phyloP scores from a whole-genome alignment of 768 basidiomycete species.

The Mycena olivaceomarginata region DNA sequence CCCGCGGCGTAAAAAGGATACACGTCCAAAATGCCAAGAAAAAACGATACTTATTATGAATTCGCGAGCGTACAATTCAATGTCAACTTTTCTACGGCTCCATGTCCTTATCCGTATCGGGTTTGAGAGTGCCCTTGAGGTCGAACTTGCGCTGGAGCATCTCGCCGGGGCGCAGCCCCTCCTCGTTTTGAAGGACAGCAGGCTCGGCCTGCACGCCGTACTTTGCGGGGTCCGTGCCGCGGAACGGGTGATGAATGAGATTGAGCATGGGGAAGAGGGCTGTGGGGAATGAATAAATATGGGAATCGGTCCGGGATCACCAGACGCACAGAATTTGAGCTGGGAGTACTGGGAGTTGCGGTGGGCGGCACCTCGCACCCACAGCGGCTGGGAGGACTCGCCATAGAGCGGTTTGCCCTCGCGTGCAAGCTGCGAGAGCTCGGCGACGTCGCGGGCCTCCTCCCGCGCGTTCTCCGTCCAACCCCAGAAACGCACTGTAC shows the following conservation, averaged over 20 bases:
- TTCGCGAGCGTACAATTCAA: conserved; percentile 21
- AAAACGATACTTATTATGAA: not conserved
- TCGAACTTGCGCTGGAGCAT: conserved; percentile 19
- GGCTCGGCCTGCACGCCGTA: conserved; percentile 70
- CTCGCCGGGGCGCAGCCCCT: conserved; percentile 42
- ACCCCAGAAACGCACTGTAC: conserved; percentile 93
- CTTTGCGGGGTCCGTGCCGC: conserved; percentile 90
- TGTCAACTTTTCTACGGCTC: conserved; percentile 11
- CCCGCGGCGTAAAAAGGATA: not conserved
- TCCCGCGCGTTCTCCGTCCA: conserved; percentile 94
- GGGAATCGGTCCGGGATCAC: conserved; percentile 26
- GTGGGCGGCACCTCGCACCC: conserved; percentile 92
- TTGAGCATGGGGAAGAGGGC: conserved; percentile 83
- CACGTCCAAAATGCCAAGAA: not conserved
- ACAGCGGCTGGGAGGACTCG: conserved; percentile 85
- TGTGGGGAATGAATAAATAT: not conserved
- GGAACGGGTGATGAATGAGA: conserved; percentile 92
- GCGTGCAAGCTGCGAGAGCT: conserved; percentile 83
- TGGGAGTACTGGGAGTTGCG: conserved; percentile 96
- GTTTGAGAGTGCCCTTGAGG: not conserved
- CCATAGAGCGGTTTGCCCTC: conserved; percentile 94
- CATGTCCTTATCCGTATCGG: not conserved
- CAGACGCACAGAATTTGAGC: conserved; percentile 88
- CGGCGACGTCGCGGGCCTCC: conserved; percentile 83
- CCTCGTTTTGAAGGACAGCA: conserved; percentile 30